These are phyloP conservation scores for Aspergillus pseudoglaucus DNA, from an alignment of 2,329 filamentous ascomycete species.

Conservation along the genomic window DNA sequence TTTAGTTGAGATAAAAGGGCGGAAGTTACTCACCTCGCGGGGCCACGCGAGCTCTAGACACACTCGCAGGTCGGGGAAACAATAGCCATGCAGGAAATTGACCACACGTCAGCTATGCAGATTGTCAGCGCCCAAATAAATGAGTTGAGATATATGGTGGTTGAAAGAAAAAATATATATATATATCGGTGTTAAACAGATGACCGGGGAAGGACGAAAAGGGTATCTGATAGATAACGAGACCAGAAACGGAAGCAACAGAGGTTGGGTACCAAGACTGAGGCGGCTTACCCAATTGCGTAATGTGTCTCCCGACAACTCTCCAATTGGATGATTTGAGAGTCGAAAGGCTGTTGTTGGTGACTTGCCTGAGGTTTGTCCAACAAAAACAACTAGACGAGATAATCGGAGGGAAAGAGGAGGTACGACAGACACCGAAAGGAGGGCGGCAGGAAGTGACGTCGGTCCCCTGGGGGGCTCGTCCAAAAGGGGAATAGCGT, in stretches of 20 bases:
- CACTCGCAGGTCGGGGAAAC: slow-evolving; percentile 13
- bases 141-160: not conserved
- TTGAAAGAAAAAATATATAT: not conserved
- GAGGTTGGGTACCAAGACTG: slow-evolving; percentile 18
- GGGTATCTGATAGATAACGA: not conserved
- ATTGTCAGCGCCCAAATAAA: not conserved
- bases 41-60: slow-evolving; percentile 15
- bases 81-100: slow-evolving; percentile 24
- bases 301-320: slow-evolving; percentile 5
- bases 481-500: not conserved
- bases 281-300: slow-evolving; percentile 18
- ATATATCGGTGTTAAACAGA: not conserved
- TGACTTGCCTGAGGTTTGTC: no score
- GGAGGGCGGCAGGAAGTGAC: slow-evolving; percentile 17
- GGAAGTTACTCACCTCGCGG: slow-evolving; percentile 9
- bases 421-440: not conserved
- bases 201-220: not conserved
- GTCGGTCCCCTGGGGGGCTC: slow-evolving; percentile 15
- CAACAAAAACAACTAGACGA: not conserved
- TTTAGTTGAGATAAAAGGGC: slow-evolving; percentile 2
- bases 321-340: not conserved
- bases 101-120: not conserved
- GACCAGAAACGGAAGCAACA: slow-evolving; percentile 4
- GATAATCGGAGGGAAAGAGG: not conserved
- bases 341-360: not conserved